phyloP scores from a whole-genome alignment of 306 rosid species.

The Cucurbita pepo region DNA sequence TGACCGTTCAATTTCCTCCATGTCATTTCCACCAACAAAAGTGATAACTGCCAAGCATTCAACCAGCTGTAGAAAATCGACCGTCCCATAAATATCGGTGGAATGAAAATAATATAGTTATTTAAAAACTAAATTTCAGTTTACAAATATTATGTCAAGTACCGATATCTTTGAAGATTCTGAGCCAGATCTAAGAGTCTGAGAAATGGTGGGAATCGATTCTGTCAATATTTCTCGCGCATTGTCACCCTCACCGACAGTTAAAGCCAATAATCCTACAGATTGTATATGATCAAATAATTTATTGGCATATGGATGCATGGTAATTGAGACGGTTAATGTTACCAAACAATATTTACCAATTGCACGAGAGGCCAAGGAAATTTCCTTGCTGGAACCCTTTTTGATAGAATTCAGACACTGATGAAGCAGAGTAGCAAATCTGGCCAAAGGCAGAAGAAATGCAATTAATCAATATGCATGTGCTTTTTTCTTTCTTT shows the following conservation, averaged over 20 bases:
- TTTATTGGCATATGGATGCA: neutral
- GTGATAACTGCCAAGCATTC: conserved; percentile 81
- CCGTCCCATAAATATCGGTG: conserved; percentile 1
- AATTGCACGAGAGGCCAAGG: conserved; percentile 63
- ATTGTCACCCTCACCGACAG: conserved; percentile 62
- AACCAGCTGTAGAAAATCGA: conserved; percentile 41
- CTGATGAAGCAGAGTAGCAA: conserved; percentile 75
- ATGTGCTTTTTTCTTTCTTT: no score
- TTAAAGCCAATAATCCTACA: conserved; percentile 68
- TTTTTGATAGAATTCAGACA: conserved; percentile 66
- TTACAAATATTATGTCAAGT: conserved; percentile 6
- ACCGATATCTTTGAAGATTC: conserved; percentile 48
- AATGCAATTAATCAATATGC: neutral
- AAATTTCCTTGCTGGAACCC: conserved; percentile 62
- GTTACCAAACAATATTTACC: conserved; percentile 32
- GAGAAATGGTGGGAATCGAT: conserved; percentile 33
- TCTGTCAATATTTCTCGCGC: conserved; percentile 69
- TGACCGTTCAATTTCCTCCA: conserved; percentile 70
- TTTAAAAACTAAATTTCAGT: neutral
- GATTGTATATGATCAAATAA: neutral
- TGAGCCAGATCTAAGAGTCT: conserved; percentile 41
- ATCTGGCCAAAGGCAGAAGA: conserved; percentile 26
- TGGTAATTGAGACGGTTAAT: neutral
- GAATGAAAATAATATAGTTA: neutral
- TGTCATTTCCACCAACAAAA: conserved; percentile 69